These are phyloP conservation scores for Acanthamoeba sp. DNA, from an alignment of 208 protist species.

Conservation along the genomic window DNA sequence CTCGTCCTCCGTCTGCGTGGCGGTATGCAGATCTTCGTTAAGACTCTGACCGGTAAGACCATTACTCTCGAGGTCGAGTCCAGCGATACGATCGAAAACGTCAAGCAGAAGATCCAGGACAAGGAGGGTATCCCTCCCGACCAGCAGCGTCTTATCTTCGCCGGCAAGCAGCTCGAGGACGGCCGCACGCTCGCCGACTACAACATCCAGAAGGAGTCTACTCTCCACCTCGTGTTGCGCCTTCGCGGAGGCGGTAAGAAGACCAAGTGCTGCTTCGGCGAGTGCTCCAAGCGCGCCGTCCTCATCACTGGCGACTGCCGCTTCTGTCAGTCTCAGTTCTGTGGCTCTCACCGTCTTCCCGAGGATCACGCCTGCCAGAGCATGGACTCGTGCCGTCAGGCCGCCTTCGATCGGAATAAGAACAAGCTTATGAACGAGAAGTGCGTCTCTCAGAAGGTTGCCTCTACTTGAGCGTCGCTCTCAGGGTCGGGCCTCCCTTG, in stretches of 20 bases:
- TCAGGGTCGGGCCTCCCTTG: background rate
- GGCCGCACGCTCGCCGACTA: constrained; percentile 93
- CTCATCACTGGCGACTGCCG: constrained; percentile 87
- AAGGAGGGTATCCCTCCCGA: constrained; percentile 80
- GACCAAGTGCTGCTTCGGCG: constrained; percentile 82
- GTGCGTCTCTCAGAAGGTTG: constrained; percentile 83
- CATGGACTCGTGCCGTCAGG: constrained; percentile 81
- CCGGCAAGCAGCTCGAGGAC: constrained; percentile 90
- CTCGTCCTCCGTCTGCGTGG: constrained; percentile 91
- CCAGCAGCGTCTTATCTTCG: constrained; percentile 92
- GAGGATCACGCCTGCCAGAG: constrained; percentile 84
- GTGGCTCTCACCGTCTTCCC: constrained; percentile 82
- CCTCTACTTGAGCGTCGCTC: background rate
- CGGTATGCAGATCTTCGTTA: constrained; percentile 74
- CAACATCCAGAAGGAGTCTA: constrained; percentile 94
- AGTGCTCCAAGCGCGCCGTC: constrained; percentile 76
- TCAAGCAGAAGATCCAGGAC: constrained; percentile 15
- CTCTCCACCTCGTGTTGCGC: constrained; percentile 89
- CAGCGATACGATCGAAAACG: background rate
- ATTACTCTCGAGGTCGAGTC: constrained; percentile 81
- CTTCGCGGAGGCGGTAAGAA: constrained; percentile 93
- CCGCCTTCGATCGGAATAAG: constrained; percentile 81
- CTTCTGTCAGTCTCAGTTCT: constrained; percentile 83
- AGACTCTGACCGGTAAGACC: constrained; percentile 83
- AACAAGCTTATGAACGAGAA: constrained; percentile 81